Base-by-base conservation (phyloP, 192 early-diverging fungal genomes). In the Rhizophagus clarus region DNA sequence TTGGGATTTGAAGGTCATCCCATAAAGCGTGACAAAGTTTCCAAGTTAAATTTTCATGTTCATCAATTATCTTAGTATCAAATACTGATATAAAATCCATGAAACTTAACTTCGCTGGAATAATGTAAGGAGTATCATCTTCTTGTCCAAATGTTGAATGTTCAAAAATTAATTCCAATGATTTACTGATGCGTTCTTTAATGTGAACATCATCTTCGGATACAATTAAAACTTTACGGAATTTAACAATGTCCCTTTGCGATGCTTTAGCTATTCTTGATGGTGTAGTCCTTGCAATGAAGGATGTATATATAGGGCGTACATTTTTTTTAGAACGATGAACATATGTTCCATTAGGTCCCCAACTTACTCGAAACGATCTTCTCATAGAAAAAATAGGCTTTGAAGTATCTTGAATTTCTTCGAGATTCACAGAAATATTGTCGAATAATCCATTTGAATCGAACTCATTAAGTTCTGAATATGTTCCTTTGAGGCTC, bases 341-440 rank as follows among this genome's bases (percentile, higher is more conserved):
- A 0, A 91, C 91, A 40, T 96, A 87, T 61, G 85, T 79, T 17
- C 95, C 96, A 72, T 89, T 89, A 0, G 92, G 90, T 0, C 94
- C 95, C 92, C 95, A 98, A 0, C 95, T 93, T 1, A 93, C 96
- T 62, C 96, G 89, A 77, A 92, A 97, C 75, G 90, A 92, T 60
- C 95, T 89, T 20, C 92, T 92, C 91, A 97, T 93, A 84, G 89
- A 89, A 66, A 11, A 42, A 42, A 1, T 42, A 11, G 96, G 72
- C 0, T 95, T 93, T 7, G 93, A 92, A 86, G 96, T 94, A 0
- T 88, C 88, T 34, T 90, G 61, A 42, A 56, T 20, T 56, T 56
- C 49, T 17, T 56, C 49, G 14, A 56, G 49, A 56, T 56, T 56
- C 80, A 80, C 14, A 80, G 82, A 24, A 60, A 20, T 2, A 79